Evolutionary conservation across 2,329 filamentous ascomycete species (phyloP).

Genomic region (Gliomastix tumulicola): DNA sequence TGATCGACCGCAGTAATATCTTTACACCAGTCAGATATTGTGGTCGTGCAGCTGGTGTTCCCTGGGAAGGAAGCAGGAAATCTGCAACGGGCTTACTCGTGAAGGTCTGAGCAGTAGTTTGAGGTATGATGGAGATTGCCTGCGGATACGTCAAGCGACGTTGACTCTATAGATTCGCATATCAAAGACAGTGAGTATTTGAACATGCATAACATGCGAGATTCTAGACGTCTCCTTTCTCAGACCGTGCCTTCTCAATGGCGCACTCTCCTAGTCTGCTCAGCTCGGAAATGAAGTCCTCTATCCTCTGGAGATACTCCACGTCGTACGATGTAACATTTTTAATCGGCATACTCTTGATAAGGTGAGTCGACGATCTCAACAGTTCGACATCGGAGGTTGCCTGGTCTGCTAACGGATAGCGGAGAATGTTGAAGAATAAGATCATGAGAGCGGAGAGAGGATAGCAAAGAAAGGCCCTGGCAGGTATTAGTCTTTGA

Average conservation of each 20-base stretch:
- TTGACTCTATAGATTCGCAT: no score
- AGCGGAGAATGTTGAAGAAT: constrained; percentile 45
- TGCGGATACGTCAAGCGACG: no score
- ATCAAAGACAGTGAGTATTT: no score
- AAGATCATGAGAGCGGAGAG: constrained; percentile 45
- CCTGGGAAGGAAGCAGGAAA: no score
- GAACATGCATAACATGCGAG: no score
- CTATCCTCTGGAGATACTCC: constrained; percentile 29
- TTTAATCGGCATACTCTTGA: constrained; percentile 27
- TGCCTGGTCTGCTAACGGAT: constrained; percentile 35
- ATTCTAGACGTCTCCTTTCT: no score
- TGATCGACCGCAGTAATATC: no score
- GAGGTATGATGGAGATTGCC: no score
- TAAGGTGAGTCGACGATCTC: constrained; percentile 29
- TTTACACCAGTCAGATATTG: no score
- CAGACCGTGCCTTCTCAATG: constrained; percentile 21
- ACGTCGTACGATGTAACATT: constrained; percentile 23
- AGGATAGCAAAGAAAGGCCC: constrained; percentile 50
- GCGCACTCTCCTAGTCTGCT: constrained; percentile 33
- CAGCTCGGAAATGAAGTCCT: constrained; percentile 35
- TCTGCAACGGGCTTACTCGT: no score
- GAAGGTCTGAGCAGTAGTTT: no score
- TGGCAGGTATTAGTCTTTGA: constrained; percentile 11
- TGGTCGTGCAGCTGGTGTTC: no score
- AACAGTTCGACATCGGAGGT: constrained; percentile 39